Conservation (phyloP, 2,329 filamentous ascomycete genomes). For the Exophiala aquamarina region DNA sequence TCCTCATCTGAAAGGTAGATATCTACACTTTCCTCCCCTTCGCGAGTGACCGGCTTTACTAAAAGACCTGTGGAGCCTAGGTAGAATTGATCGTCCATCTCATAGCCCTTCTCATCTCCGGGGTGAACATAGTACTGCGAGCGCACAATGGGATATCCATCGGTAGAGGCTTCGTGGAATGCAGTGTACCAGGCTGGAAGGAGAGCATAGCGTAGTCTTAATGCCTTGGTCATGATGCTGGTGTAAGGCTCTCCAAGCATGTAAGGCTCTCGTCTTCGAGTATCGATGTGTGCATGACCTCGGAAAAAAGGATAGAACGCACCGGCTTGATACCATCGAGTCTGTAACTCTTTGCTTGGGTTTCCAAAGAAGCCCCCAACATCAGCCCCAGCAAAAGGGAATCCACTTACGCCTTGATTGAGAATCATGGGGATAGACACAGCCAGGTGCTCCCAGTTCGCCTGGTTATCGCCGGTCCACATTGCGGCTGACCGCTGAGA, state of each 20-base stretch:
- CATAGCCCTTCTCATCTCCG: conserved; percentile 79
- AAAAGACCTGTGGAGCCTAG: conserved; percentile 84
- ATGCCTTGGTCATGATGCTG: conserved; percentile 79
- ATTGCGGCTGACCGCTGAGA: conserved; percentile 89
- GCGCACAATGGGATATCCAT: conserved; percentile 82
- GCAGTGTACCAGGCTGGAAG: conserved; percentile 96
- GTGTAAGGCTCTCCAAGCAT: conserved; percentile 81
- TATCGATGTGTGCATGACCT: conserved; percentile 93
- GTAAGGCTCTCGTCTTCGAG: conserved; percentile 91
- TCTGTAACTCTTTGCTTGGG: conserved; percentile 85
- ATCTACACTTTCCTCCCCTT: conserved; percentile 70
- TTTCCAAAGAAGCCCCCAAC: conserved; percentile 98
- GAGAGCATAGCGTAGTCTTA: conserved; percentile 84
- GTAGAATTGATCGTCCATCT: conserved; percentile 90
- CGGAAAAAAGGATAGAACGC: conserved; percentile 99
- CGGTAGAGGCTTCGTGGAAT: conserved; percentile 82
- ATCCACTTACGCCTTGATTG: conserved; percentile 88
- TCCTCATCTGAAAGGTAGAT: conserved; percentile 88
- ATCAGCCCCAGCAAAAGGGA: conserved; percentile 91
- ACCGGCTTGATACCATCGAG: conserved; percentile 94
- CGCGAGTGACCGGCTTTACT: conserved; percentile 83
- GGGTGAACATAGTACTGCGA: conserved; percentile 95
- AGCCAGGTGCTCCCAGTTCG: conserved; percentile 87
- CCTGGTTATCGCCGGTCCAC: conserved; percentile 99
- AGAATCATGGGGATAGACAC: conserved; percentile 90